These are phyloP conservation scores for Mucor lusitanicus DNA, from an alignment of 371 early-diverging fungal genomes.

Conservation along the genomic window DNA sequence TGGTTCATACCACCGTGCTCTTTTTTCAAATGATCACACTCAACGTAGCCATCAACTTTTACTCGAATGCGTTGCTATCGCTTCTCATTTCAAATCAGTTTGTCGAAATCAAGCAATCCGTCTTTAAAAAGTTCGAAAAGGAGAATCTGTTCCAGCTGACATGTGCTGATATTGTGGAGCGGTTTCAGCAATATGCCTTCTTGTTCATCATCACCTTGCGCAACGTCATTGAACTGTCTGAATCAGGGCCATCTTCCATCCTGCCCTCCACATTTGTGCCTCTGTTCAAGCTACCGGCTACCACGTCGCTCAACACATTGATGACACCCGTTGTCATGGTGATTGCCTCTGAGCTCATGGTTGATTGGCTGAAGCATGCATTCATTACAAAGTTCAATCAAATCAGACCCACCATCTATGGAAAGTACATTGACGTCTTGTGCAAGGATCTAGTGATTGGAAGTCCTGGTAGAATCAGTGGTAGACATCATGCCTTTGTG, in stretches of 20 bases:
- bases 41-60: conserved; percentile 95
- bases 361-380: conserved; percentile 98
- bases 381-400: conserved; percentile 97
- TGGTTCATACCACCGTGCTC: conserved; percentile 84
- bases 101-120: conserved; percentile 95
- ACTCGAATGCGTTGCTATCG: conserved; percentile 90
- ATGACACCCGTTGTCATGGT: conserved; percentile 85
- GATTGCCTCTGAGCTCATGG: conserved; percentile 85
- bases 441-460: conserved; percentile 84
- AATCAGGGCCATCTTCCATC: conserved; percentile 65
- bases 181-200: conserved; percentile 89
- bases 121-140: conserved; percentile 95
- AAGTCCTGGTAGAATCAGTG: conserved; percentile 54
- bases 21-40: conserved; percentile 95
- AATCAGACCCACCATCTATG: conserved; percentile 87
- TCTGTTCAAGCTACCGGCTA: conserved; percentile 57
- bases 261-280: conserved; percentile 66
- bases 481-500: conserved; percentile 53
- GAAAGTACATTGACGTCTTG: conserved; percentile 82
- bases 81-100: conserved; percentile 96
- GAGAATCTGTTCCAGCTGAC: conserved; percentile 95
- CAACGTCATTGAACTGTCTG: conserved; percentile 88
- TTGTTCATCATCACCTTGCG: conserved; percentile 85
- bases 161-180: conserved; percentile 94
- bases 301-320: conserved; percentile 60